These are phyloP conservation scores for Tricholoma flavovirens DNA, from an alignment of 768 basidiomycete species.

Conservation along the genomic window DNA sequence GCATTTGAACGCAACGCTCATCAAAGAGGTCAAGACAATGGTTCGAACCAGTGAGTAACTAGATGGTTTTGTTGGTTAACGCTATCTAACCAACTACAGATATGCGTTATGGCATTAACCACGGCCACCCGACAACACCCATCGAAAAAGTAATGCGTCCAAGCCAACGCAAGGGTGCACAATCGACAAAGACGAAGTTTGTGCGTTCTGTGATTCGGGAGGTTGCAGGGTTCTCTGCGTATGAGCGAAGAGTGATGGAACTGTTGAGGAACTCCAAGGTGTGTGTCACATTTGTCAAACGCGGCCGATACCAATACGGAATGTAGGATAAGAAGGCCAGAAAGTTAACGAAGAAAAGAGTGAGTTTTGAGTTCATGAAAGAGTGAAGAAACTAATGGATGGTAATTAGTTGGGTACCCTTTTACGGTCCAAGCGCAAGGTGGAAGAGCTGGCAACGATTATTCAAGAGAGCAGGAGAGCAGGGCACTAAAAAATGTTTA, in stretches of 20 bases:
- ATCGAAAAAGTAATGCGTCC: slow-evolving; percentile 73
- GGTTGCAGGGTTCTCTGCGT: slow-evolving; percentile 96
- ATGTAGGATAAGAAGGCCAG: slow-evolving; percentile 95
- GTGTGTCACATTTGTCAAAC: slow-evolving; percentile 21
- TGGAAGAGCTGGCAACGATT: slow-evolving; percentile 89
- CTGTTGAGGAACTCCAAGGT: slow-evolving; percentile 97
- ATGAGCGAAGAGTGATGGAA: slow-evolving; percentile 98
- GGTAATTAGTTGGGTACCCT: slow-evolving; percentile 83
- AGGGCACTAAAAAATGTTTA: slow-evolving; percentile 40
- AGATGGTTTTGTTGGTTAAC: not conserved
- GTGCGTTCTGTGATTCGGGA: slow-evolving; percentile 92
- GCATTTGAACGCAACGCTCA: slow-evolving; percentile 26
- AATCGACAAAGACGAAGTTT: slow-evolving; percentile 87
- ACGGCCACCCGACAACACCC: slow-evolving; percentile 83
- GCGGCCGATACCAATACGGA: not conserved
- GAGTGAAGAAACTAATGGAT: slow-evolving; percentile 1
- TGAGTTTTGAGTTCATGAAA: slow-evolving; percentile 35
- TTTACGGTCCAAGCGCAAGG: slow-evolving; percentile 95
- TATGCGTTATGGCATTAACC: slow-evolving; percentile 79
- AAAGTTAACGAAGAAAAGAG: slow-evolving; percentile 99
- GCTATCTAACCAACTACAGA: slow-evolving; percentile 39
- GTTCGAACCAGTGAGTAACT: slow-evolving; percentile 63
- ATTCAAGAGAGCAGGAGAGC: slow-evolving; percentile 92
- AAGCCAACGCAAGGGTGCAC: slow-evolving; percentile 88
- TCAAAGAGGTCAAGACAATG: slow-evolving; percentile 65